These are phyloP conservation scores for Pseudonitzschia pungens DNA, from an alignment of 108 stramenopile genomes.

Conservation along the genomic window DNA sequence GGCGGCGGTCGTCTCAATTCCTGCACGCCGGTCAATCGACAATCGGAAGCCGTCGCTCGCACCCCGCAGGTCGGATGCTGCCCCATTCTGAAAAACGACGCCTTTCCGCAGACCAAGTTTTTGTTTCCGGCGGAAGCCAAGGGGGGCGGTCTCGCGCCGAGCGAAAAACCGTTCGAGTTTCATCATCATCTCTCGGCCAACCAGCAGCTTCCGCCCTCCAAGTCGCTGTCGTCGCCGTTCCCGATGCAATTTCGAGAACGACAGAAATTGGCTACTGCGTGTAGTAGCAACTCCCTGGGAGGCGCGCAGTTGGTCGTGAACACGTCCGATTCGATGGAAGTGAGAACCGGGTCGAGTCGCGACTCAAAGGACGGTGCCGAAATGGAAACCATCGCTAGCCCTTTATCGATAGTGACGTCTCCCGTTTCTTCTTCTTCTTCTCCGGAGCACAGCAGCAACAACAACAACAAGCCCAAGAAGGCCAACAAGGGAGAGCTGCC, in stretches of 20 bases:
- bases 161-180: background rate
- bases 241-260: slow-evolving; percentile 42
- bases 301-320: background rate
- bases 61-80: slow-evolving; percentile 19
- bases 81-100: background rate
- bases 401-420: slow-evolving; percentile 6
- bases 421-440: slow-evolving; percentile 9
- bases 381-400: slow-evolving; percentile 19
- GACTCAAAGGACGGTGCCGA: background rate
- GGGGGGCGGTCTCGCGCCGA: background rate
- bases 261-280: no score
- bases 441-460: no score
- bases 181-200: slow-evolving; percentile 3
- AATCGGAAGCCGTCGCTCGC: background rate
- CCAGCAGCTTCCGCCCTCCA: slow-evolving; percentile 31
- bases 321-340: background rate
- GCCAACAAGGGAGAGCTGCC: slow-evolving; percentile 20
- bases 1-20: background rate
- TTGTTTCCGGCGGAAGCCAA: background rate
- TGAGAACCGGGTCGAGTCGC: background rate
- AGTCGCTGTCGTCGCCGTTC: slow-evolving; percentile 33
- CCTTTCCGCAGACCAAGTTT: background rate
- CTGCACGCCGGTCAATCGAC: slow-evolving; percentile 13
- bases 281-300: no score
- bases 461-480: background rate